phyloP scores from a whole-genome alignment of 2,329 filamentous ascomycete genomes.

The Shiraia sp. region DNA sequence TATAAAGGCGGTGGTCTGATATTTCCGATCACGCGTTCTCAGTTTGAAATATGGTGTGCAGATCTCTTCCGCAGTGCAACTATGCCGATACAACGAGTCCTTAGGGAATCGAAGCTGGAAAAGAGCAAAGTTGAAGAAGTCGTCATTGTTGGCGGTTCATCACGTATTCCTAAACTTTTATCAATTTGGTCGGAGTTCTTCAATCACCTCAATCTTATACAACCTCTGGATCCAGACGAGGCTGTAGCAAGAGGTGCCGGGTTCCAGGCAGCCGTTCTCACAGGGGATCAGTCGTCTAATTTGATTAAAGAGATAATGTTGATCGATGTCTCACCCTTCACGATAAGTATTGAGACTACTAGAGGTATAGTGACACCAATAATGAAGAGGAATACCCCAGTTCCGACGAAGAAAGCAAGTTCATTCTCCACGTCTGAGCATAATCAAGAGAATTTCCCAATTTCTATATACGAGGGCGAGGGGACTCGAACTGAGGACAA shows the following conservation, averaged over 20 bases:
- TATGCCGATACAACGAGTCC: conserved; percentile 92
- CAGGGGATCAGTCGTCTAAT: conserved; percentile 66
- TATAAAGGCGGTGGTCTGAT: conserved; percentile 63
- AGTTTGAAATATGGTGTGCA: conserved; percentile 80
- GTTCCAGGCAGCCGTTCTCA: conserved; percentile 88
- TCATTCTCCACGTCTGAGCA: conserved; percentile 93
- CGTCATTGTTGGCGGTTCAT: conserved; percentile 92
- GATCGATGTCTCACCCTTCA: conserved; percentile 91
- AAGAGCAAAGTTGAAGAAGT: conserved; percentile 91
- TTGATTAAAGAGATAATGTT: conserved; percentile 77
- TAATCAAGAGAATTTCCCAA: conserved; percentile 80
- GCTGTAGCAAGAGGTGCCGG: conserved; percentile 94
- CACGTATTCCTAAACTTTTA: conserved; percentile 94
- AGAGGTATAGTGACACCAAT: conserved; percentile 94
- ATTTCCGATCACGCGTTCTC: conserved; percentile 36
- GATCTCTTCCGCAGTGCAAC: conserved; percentile 94
- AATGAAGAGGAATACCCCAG: conserved; percentile 85
- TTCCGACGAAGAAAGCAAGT: conserved; percentile 89
- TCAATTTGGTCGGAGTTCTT: conserved; percentile 90
- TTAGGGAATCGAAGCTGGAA: conserved; percentile 93
- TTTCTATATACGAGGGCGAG: conserved; percentile 91
- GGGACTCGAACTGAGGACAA: conserved; percentile 91
- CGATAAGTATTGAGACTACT: conserved; percentile 90
- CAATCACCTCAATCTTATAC: conserved; percentile 83
- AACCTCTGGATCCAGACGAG: conserved; percentile 97